Percentiles rank a stretch among this genome's conserved stretches.
phyloP scores from a whole-genome alignment of 2,329 filamentous ascomycete species.

The Sphaceloma murrayae region DNA sequence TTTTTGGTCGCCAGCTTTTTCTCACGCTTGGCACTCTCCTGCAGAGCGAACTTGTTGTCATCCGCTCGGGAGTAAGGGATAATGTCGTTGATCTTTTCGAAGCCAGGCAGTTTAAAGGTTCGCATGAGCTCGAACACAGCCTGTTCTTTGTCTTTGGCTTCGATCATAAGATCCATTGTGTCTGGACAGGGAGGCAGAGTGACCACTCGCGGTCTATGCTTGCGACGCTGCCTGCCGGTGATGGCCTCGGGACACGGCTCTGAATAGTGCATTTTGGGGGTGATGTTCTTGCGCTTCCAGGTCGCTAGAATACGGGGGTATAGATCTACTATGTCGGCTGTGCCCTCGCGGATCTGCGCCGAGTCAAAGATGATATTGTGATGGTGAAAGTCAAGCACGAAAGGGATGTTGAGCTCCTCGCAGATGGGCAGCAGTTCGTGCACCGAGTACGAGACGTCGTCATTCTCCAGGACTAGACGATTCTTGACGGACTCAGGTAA shows the following conservation, averaged over 20 bases:
- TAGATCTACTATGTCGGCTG: slow-evolving; percentile 64
- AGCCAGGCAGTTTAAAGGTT: slow-evolving; percentile 73
- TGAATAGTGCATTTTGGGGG: slow-evolving; percentile 94
- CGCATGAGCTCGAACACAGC: slow-evolving; percentile 92
- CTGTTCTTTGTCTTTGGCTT: slow-evolving; percentile 96
- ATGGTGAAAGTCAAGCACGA: slow-evolving; percentile 89
- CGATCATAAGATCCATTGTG: slow-evolving; percentile 96
- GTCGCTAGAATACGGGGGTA: slow-evolving; percentile 71
- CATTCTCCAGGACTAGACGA: slow-evolving; percentile 82
- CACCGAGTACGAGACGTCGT: slow-evolving; percentile 86
- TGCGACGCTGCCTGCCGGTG: slow-evolving; percentile 67
- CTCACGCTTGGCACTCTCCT: slow-evolving; percentile 26
- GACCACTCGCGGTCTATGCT: slow-evolving; percentile 71
- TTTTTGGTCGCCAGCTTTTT: slow-evolving; percentile 38
- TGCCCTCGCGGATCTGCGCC: slow-evolving; percentile 67
- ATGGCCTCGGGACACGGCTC: slow-evolving; percentile 69
- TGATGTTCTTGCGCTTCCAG: slow-evolving; percentile 76
- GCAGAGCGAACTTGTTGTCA: slow-evolving; percentile 50
- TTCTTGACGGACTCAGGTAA: slow-evolving; percentile 64
- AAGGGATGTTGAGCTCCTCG: slow-evolving; percentile 84
- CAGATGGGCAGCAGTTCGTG: slow-evolving; percentile 85
- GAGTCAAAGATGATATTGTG: slow-evolving; percentile 87
- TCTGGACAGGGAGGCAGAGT: slow-evolving; percentile 71
- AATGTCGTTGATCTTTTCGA: slow-evolving; percentile 64
- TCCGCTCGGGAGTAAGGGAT: slow-evolving; percentile 68